Evolutionary conservation across 1,284 basidiomycete genomes (phyloP).

Genomic region (Puccinia coronata): DNA sequence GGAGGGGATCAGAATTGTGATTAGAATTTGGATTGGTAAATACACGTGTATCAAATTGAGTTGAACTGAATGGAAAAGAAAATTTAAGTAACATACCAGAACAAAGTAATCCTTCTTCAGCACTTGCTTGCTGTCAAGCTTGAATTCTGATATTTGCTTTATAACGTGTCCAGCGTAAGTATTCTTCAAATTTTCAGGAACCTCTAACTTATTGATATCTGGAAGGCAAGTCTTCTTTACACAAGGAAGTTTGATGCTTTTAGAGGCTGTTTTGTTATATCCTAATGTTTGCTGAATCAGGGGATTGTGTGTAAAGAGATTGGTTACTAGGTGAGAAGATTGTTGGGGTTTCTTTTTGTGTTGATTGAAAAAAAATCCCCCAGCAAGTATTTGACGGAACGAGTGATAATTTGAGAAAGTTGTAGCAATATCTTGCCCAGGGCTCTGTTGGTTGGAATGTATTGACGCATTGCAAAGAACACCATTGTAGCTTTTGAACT

Average conservation of each 20-base stretch:
- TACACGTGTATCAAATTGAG: not conserved
- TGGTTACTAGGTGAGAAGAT: not conserved
- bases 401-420: constrained; percentile 8
- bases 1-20: no score
- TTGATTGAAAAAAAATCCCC: not conserved
- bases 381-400: not conserved
- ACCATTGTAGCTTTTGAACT: not conserved
- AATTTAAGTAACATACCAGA: not conserved
- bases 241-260: not conserved
- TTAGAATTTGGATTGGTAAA: no score
- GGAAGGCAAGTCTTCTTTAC: not conserved
- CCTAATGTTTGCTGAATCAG: not conserved
- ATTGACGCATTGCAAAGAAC: not conserved
- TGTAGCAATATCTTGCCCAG: constrained; percentile 3
- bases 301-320: not conserved
- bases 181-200: constrained; percentile 4
- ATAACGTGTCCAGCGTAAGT: not conserved
- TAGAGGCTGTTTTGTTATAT: not conserved
- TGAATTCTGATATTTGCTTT: not conserved
- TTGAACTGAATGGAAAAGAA: not conserved
- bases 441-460: constrained; percentile 3
- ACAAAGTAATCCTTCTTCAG: not conserved
- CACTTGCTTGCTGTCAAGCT: not conserved
- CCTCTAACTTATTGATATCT: not conserved
- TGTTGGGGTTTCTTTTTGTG: not conserved